Conservation (phyloP, 495 filamentous ascomycete species). For the Tuber indicum region DNA sequence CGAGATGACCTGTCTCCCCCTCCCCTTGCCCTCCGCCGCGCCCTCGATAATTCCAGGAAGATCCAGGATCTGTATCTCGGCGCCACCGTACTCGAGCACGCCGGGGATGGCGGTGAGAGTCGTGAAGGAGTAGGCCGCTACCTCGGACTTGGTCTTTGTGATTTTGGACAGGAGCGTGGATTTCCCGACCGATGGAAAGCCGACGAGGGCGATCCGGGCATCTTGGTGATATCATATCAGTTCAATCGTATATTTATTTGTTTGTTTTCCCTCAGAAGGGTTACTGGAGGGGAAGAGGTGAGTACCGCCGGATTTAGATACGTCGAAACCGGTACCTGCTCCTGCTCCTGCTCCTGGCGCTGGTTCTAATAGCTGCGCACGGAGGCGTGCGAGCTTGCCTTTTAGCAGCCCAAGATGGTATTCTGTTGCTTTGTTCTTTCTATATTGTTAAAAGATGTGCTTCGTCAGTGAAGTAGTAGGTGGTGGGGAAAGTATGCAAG, state of each 20-base stretch:
- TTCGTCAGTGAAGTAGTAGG: conserved; percentile 12
- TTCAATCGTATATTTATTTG: neutral
- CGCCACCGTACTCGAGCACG: conserved; percentile 95
- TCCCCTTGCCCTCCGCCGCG: conserved; percentile 89
- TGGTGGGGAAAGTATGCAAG: conserved; percentile 1
- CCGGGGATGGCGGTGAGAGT: conserved; percentile 97
- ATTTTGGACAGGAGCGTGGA: conserved; percentile 98
- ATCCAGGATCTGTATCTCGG: conserved; percentile 98
- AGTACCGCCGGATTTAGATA: conserved; percentile 73
- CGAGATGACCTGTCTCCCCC: conserved; percentile 94
- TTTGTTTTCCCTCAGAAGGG: neutral
- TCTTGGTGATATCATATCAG: conserved; percentile 47
- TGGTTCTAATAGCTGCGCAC: conserved; percentile 93
- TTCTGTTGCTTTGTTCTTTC: conserved; percentile 98
- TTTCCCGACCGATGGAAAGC: conserved; percentile 97
- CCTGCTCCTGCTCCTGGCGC: conserved; percentile 69
- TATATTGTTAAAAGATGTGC: conserved; percentile 10
- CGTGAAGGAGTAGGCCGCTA: conserved; percentile 95
- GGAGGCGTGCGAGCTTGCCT: conserved; percentile 92
- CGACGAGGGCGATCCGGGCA: conserved; percentile 93
- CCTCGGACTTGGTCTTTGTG: conserved; percentile 95
- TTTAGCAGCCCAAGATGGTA: conserved; percentile 97
- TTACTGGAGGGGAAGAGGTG: neutral
- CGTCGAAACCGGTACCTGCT: conserved; percentile 77
- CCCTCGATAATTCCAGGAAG: conserved; percentile 98